Evolutionary conservation across 768 basidiomycete genomes (phyloP), one percentile per base, ranked within the genome.

Genomic region (Lyophyllum semitale): DNA sequence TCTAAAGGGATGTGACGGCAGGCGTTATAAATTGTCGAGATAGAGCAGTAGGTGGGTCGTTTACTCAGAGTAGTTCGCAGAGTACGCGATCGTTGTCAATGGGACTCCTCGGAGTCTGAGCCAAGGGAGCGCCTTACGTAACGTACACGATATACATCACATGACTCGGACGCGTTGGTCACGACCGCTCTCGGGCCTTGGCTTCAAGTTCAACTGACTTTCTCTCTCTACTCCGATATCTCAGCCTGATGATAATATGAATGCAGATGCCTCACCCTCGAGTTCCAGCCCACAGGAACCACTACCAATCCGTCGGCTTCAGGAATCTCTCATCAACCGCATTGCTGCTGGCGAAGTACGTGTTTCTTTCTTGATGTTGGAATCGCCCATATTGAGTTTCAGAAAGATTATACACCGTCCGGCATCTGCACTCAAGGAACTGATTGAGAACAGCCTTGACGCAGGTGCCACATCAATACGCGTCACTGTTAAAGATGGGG

Each of bases 361-460:
- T 67, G 26, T 26, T 37, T 30, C 13, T 18, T 18, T 13, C 46
- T 4, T 51, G 8, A n/a, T n/a, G 22, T 18, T 44, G 29, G 23
- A 42, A 45, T 35, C 29, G 23, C 22, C 40, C 40, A 45, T 59
- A 59, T 44, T 37, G 22, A 22, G 25, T 37, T 4, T 23, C 54
- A n/a, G 33, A 64, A 61, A 68, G 68, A 71, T 73, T 33, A 74
- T 74, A 50, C 74, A 73, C 41, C 63, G 97, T 37, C 97, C 97
- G 0, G 85, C 93, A 5, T 98, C 95, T 57, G 96, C 96, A 2
- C 79, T 99, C 51, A 99, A 99, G 69, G 97, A 98, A 68, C 78
- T 98, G 0, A 75, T 99, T 13, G 97, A 99, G 72, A 98, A 99
- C 62, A 81, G 88, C 20, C 79, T 99, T n/a, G 97, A 99, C 73